These are phyloP conservation scores for Colletotrichum scovillei DNA, from an alignment of 2,329 filamentous ascomycete species.

Conservation along the genomic window DNA sequence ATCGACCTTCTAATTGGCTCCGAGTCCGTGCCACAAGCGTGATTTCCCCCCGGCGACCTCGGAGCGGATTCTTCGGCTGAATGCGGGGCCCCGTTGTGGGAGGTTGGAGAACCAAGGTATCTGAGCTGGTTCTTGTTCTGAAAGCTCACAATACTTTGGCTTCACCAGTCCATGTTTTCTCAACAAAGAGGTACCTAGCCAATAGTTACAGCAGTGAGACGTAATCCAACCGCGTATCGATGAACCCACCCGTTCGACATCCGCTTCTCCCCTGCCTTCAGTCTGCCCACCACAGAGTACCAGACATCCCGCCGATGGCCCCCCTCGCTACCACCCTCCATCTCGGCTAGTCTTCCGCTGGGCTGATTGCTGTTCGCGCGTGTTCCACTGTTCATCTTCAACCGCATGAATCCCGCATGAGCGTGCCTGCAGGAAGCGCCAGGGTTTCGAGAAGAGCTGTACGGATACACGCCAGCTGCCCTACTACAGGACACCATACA, in stretches of 20 bases:
- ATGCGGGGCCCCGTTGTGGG: not conserved
- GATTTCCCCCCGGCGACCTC: conserved; percentile 18
- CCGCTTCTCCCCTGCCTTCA: not conserved
- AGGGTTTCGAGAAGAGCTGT: not conserved
- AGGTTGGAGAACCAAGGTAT: not conserved
- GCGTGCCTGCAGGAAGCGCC: not conserved
- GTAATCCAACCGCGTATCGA: not conserved
- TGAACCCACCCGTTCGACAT: not conserved
- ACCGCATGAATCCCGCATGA: conserved; percentile 6
- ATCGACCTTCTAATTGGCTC: not conserved
- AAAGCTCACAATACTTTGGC: no score
- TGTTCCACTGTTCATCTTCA: not conserved
- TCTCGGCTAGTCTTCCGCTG: not conserved
- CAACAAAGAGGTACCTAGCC: no score
- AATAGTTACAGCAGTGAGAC: no score
- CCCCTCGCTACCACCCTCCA: not conserved
- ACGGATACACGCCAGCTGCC: no score
- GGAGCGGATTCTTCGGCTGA: conserved; percentile 29
- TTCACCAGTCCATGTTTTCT: no score
- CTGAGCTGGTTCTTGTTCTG: not conserved
- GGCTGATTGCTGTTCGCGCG: not conserved
- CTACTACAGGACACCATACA: not conserved
- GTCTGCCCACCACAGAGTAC: not conserved
- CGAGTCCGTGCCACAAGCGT: not conserved
- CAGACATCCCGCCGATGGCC: not conserved